A percentile compares a stretch with the other conserved stretches of the same genome.
phyloP scores from a whole-genome alignment of 306 rosid species.

The Citrullus amarus region DNA sequence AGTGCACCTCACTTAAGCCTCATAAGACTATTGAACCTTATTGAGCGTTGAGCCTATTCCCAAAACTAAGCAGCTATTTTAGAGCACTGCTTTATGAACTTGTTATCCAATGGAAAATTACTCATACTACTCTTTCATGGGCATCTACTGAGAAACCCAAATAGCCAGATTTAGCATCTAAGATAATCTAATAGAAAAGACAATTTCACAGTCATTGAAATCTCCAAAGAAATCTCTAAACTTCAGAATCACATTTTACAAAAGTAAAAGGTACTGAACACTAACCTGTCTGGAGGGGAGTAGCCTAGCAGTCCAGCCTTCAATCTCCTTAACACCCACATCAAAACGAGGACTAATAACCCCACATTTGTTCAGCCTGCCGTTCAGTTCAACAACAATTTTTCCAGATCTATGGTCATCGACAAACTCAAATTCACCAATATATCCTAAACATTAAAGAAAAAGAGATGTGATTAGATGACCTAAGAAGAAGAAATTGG shows the following conservation, averaged over 20 bases:
- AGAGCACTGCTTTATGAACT: not conserved
- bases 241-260: not conserved
- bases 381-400: constrained; percentile 15
- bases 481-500: not conserved
- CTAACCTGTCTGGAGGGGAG: constrained; percentile 15
- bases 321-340: constrained; percentile 13
- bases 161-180: not conserved
- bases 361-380: constrained; percentile 13
- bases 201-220: not conserved
- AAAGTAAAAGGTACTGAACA: not conserved
- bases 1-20: too few species aligned
- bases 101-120: not conserved
- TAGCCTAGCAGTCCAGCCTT: constrained; percentile 17
- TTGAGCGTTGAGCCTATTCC: too few species aligned
- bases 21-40: too few species aligned
- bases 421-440: constrained; percentile 13
- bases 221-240: not conserved
- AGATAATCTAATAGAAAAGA: not conserved
- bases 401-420: constrained; percentile 16
- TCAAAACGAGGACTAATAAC: constrained; percentile 16
- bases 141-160: not conserved
- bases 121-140: not conserved
- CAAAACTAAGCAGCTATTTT: not conserved
- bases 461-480: not conserved
- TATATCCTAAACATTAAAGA: not conserved